Evolutionary conservation across 2,329 filamentous ascomycete genomes (phyloP).

Genomic region (Fusarium acutatum): DNA sequence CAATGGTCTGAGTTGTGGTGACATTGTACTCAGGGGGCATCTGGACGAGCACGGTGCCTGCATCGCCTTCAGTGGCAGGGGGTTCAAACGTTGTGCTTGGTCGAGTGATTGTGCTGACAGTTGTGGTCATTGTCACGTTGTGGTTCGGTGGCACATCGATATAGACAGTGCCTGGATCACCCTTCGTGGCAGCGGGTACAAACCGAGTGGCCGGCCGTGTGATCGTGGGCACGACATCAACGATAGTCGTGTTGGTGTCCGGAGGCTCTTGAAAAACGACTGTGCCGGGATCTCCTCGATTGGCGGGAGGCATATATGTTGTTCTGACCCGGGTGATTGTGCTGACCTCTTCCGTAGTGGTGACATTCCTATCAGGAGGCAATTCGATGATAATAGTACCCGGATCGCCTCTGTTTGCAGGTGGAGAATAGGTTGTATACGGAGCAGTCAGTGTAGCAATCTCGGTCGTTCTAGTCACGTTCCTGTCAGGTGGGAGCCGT

Average conservation of each 20-base stretch:
- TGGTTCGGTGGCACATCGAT: conserved; percentile 16
- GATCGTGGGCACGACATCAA: conserved; percentile 6
- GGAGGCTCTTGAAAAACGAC: conserved; percentile 16
- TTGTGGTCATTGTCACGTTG: conserved; percentile 18
- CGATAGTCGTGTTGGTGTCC: conserved; percentile 15
- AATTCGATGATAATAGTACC: conserved; percentile 17
- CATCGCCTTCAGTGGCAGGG: conserved; percentile 12
- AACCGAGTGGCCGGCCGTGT: conserved; percentile 9
- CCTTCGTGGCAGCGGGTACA: not conserved
- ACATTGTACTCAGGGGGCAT: conserved; percentile 18
- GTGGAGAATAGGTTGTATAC: conserved; percentile 8
- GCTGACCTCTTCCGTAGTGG: not conserved
- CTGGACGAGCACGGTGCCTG: conserved; percentile 13
- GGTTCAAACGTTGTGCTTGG: conserved; percentile 15
- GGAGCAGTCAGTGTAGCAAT: not conserved
- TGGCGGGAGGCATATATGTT: conserved; percentile 6
- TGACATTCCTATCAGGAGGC: conserved; percentile 17
- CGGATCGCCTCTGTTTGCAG: conserved; percentile 5
- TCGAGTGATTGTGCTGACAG: conserved; percentile 18
- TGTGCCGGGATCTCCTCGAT: conserved; percentile 18
- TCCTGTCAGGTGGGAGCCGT: conserved; percentile 1
- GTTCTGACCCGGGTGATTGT: not conserved
- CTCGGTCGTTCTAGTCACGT: conserved; percentile 6
- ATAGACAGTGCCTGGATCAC: conserved; percentile 18
- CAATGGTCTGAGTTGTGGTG: conserved; percentile 8